These are phyloP conservation scores for Vinca minor DNA, from an alignment of 257 asterid species.

Conservation along the genomic window DNA sequence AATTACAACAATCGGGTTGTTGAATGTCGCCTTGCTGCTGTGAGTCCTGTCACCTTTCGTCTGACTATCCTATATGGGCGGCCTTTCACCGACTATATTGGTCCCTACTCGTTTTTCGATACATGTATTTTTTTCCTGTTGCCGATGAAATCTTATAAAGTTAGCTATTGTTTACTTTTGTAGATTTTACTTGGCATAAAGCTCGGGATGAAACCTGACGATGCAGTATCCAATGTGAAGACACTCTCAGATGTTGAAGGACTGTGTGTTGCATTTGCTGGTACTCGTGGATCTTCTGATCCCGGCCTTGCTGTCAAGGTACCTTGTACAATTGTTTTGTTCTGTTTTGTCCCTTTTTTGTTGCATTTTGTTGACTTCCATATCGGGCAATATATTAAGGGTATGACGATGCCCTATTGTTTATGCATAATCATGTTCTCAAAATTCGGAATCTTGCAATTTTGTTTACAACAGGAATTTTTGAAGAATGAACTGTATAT, in stretches of 20 bases:
- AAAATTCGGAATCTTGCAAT: no score
- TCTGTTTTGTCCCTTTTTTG: not conserved
- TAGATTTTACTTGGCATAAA: conserved; percentile 79
- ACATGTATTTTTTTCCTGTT: no score
- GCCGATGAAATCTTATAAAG: not conserved
- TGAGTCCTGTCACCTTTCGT: conserved; percentile 31
- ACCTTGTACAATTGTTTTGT: conserved; percentile 2
- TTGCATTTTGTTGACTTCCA: not conserved
- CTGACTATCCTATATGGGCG: no score
- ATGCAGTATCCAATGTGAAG: conserved; percentile 58
- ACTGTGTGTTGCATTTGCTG: conserved; percentile 62
- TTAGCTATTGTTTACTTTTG: conserved; percentile 12
- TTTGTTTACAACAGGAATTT: conserved; percentile 44
- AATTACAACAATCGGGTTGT: conserved; percentile 92
- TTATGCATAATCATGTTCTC: not conserved
- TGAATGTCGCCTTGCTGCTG: conserved; percentile 91
- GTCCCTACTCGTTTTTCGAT: no score
- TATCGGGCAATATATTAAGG: not conserved
- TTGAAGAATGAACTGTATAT: conserved; percentile 71
- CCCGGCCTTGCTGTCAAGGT: conserved; percentile 86
- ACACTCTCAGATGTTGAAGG: conserved; percentile 94
- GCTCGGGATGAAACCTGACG: conserved; percentile 69
- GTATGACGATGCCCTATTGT: not conserved
- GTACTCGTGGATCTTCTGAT: conserved; percentile 60
- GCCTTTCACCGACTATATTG: no score